Percentiles rank a stretch among this genome's conserved stretches.
Conservation (phyloP, 2,329 filamentous ascomycete species). For the Claviceps sp. region DNA sequence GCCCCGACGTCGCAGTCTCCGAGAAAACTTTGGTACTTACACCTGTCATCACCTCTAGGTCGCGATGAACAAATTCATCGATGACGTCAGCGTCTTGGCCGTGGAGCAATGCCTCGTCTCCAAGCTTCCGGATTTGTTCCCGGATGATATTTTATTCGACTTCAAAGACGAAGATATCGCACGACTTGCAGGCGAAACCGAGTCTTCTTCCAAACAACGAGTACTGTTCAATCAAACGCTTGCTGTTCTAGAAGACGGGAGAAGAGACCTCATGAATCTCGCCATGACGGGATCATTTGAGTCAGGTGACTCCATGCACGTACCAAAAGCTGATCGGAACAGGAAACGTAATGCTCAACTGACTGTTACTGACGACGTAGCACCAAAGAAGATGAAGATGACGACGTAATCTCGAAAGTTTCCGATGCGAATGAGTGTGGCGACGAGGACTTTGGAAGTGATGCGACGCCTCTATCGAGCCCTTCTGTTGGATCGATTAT, state of each 20-base stretch:
- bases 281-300: not conserved
- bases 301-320: not conserved
- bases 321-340: no score
- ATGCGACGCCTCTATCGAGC: no score
- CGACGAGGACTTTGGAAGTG: no score
- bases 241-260: not conserved
- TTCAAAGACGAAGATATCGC: conserved; percentile 9
- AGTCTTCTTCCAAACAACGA: conserved; percentile 3
- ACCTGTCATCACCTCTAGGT: conserved; percentile 5
- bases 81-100: conserved; percentile 13
- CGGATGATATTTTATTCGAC: conserved; percentile 7
- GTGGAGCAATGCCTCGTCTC: conserved; percentile 12
- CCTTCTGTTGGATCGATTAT: no score
- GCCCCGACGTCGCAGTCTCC: not conserved
- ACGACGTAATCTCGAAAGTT: no score
- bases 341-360: no score
- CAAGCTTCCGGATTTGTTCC: conserved; percentile 10
- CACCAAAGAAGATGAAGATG: no score
- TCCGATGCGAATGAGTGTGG: no score
- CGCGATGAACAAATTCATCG: conserved; percentile 11
- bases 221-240: conserved; percentile 1
- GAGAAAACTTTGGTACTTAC: not conserved
- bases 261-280: not conserved
- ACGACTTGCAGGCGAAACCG: not conserved
- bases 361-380: no score